Evolutionary conservation across 495 filamentous ascomycete species (phyloP).

Genomic region (Aspergillus biplanus): DNA sequence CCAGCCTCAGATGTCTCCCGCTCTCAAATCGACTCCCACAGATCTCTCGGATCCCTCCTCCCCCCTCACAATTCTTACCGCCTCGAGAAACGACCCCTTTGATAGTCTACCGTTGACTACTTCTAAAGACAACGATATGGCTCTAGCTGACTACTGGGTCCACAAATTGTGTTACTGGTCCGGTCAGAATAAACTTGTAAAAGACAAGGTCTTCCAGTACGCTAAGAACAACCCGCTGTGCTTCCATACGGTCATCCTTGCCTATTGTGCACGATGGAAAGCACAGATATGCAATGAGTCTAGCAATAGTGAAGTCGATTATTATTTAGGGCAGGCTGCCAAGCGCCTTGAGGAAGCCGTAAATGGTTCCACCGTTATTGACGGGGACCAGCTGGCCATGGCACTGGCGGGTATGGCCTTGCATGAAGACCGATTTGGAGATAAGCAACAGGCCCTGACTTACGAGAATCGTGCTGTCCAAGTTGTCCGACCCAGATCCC

Average conservation of each 20-base stretch:
- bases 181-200: constrained; percentile 44
- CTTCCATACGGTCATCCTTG: constrained; percentile 44
- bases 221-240: constrained; percentile 41
- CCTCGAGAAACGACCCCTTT: constrained; percentile 42
- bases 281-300: constrained; percentile 30
- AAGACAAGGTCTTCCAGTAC: constrained; percentile 41
- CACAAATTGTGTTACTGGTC: constrained; percentile 50
- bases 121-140: constrained; percentile 27
- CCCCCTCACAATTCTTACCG: constrained; percentile 36
- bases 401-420: constrained; percentile 45
- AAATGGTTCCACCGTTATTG: constrained; percentile 24
- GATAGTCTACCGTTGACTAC: constrained; percentile 31
- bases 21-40: background rate
- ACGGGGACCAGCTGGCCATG: constrained; percentile 38
- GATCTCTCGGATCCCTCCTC: constrained; percentile 22
- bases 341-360: constrained; percentile 34
- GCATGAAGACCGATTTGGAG: constrained; percentile 48
- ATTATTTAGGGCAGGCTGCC: constrained; percentile 30
- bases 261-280: constrained; percentile 47
- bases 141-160: constrained; percentile 43
- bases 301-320: constrained; percentile 31
- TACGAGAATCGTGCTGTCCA: constrained; percentile 39
- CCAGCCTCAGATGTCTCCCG: too few species aligned
- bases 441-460: constrained; percentile 29
- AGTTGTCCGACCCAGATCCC: constrained; percentile 37